Evolutionary conservation across 495 filamentous ascomycete genomes (phyloP), one percentile per base, ranked within the genome.

Genomic region (Penicillium bovifimosum): DNA sequence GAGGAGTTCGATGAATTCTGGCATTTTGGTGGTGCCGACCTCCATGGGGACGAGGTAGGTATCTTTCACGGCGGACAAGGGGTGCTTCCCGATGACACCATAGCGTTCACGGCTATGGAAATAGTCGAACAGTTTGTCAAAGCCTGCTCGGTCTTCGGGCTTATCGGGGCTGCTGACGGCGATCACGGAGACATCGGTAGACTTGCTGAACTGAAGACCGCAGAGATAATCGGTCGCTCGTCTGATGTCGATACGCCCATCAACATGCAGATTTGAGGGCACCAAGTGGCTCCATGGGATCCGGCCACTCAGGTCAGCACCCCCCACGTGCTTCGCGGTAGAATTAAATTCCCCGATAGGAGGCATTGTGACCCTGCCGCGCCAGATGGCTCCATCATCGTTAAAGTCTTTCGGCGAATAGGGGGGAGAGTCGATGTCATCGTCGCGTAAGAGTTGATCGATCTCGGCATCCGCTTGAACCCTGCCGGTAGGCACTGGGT

Each of bases 141-240:
- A 90, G 6, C 79, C 78, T 2, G 64, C 65, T 51, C 68, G 69
- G 35, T 81, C 71, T 32, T 66, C 70, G 0, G 77, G 70, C 1
- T 69, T 60, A 35, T 82, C 74, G 6, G 79, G 74, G 8, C 82
- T 80, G 39, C 75, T 80, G 32, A 95, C 68, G 28, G 78, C 80
- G 20, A 91, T 79, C 17, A 90, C 82, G 0, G 84, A 73, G 3
- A 92, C 74, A 62, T 96, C 90, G 3, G 85, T 87, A 11, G 81
- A 82, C 18, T 75, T 70, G 63, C 82, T 89, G 59, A 84, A 90
- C 24, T 86, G 77, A 28, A 95, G 72, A 24, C 87, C 82, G 59
- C 88, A 93, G 3, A 98, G 83, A 65, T 98, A 98, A 35, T 90
- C 86, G 53, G 88, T 86, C 16, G 91, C 93, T 29, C 86, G 82